Evolutionary conservation across 192 early-diverging fungal genomes (phyloP).

Genomic region (Diversispora eburnea): DNA sequence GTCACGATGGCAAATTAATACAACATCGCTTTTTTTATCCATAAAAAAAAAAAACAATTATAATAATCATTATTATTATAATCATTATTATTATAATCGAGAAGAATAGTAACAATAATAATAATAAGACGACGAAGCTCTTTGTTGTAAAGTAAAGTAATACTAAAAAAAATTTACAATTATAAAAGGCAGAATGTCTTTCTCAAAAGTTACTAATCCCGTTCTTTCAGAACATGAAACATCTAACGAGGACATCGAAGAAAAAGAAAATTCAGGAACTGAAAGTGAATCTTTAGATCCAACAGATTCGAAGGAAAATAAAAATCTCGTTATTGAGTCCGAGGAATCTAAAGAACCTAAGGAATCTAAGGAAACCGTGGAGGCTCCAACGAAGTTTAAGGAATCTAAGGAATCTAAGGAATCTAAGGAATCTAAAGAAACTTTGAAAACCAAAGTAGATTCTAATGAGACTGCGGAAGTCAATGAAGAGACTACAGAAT

Average conservation of each 20-base stretch:
- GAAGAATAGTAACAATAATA: too few species aligned
- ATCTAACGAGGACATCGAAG: not conserved
- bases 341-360: too few species aligned
- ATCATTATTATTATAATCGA: too few species aligned
- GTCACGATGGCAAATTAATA: too few species aligned
- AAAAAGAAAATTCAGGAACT: not conserved
- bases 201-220: conserved; percentile 15
- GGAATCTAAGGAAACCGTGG: too few species aligned
- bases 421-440: not conserved
- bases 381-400: too few species aligned
- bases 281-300: too few species aligned
- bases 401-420: too few species aligned
- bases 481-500: too few species aligned
- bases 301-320: not conserved
- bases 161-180: not conserved
- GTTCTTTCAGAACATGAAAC: not conserved
- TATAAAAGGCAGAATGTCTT: conserved; percentile 9
- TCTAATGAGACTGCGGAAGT: not conserved
- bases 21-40: not conserved
- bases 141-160: conserved; percentile 14
- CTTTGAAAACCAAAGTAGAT: not conserved
- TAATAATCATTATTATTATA: too few species aligned
- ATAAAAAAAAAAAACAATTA: not conserved
- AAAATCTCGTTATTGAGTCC: too few species aligned
- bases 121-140: not conserved